These are phyloP conservation scores for Colletotrichum camelliae DNA, from an alignment of 2,329 filamentous ascomycete genomes.

Conservation along the genomic window DNA sequence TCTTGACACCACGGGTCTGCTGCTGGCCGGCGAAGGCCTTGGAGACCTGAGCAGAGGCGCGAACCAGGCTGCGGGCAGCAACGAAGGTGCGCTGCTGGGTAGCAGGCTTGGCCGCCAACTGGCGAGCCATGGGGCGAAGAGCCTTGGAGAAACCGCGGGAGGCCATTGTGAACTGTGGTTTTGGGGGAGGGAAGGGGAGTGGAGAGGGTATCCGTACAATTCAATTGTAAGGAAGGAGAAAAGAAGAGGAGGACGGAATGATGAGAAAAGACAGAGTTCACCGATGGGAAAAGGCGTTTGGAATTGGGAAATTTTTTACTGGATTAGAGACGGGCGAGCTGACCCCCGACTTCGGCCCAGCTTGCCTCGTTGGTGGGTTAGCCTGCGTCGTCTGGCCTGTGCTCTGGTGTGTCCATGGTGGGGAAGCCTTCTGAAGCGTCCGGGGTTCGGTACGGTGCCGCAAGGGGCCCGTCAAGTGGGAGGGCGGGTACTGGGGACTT, in stretches of 20 bases:
- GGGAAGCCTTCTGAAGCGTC: slow-evolving; percentile 17
- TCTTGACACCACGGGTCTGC: slow-evolving; percentile 91
- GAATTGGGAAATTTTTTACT: slow-evolving; percentile 28
- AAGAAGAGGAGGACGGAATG: slow-evolving; percentile 15
- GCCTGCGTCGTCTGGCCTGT: slow-evolving; percentile 16
- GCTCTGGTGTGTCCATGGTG: slow-evolving; percentile 20
- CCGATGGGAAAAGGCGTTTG: slow-evolving; percentile 20
- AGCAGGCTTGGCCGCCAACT: slow-evolving; percentile 62
- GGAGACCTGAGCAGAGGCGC: slow-evolving; percentile 51
- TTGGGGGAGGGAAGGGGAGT: slow-evolving; percentile 37
- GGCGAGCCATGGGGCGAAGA: slow-evolving; percentile 68
- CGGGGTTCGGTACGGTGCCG: slow-evolving; percentile 15
- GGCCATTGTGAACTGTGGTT: slow-evolving; percentile 68
- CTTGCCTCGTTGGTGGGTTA: slow-evolving; percentile 20
- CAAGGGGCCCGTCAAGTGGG: slow-evolving; percentile 5
- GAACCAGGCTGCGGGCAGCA: slow-evolving; percentile 61
- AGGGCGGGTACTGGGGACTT: slow-evolving; percentile 22
- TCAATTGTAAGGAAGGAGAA: slow-evolving; percentile 23
- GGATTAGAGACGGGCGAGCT: slow-evolving; percentile 20
- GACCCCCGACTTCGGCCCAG: slow-evolving; percentile 25
- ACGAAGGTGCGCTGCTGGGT: slow-evolving; percentile 68
- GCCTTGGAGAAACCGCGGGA: slow-evolving; percentile 76
- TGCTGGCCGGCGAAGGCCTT: slow-evolving; percentile 57
- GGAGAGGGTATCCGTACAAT: slow-evolving; percentile 29
- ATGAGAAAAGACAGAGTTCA: slow-evolving; percentile 19